Conservation (phyloP, 768 basidiomycete genomes). For the Psilocybe sp. region DNA sequence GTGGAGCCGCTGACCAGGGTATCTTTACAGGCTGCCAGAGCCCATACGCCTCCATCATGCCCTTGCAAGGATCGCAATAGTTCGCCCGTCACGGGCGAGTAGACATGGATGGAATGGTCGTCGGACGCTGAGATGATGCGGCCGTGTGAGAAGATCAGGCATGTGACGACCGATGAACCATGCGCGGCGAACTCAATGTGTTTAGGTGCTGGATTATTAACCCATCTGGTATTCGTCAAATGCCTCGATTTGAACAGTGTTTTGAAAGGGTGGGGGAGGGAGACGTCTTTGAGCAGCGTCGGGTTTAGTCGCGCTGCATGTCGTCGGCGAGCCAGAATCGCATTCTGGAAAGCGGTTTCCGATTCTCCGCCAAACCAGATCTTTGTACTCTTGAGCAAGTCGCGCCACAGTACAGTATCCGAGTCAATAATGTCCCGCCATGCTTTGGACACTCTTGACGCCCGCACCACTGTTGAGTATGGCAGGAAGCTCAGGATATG, state of each 20-base stretch:
- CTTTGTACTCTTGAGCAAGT: slow-evolving; percentile 76
- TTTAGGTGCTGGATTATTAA: slow-evolving; percentile 66
- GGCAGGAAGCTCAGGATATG: slow-evolving; percentile 85
- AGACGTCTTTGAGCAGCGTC: slow-evolving; percentile 46
- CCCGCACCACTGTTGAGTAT: slow-evolving; percentile 77
- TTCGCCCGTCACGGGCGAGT: slow-evolving; percentile 81
- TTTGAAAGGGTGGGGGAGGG: slow-evolving; percentile 86
- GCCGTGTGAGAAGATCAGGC: slow-evolving; percentile 89
- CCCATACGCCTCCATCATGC: slow-evolving; percentile 97
- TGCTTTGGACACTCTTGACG: slow-evolving; percentile 82
- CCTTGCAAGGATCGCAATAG: slow-evolving; percentile 76
- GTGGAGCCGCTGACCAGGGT: slow-evolving; percentile 90
- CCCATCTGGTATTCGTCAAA: slow-evolving; percentile 79
- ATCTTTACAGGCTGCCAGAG: slow-evolving; percentile 85
- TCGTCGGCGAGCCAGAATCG: slow-evolving; percentile 62
- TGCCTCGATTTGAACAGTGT: slow-evolving; percentile 90
- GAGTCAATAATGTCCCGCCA: slow-evolving; percentile 92
- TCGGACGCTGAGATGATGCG: slow-evolving; percentile 97
- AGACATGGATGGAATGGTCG: slow-evolving; percentile 95
- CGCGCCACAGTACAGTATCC: slow-evolving; percentile 87
- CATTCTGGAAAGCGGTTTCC: slow-evolving; percentile 75
- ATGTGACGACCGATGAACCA: slow-evolving; percentile 90
- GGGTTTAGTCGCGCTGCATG: slow-evolving; percentile 32
- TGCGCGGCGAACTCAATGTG: slow-evolving; percentile 86
- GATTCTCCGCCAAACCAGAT: slow-evolving; percentile 89